Evolutionary conservation across 495 filamentous ascomycete genomes (phyloP), one percentile per base, ranked within the genome.

Genomic region (Elasticomyces elasticus): DNA sequence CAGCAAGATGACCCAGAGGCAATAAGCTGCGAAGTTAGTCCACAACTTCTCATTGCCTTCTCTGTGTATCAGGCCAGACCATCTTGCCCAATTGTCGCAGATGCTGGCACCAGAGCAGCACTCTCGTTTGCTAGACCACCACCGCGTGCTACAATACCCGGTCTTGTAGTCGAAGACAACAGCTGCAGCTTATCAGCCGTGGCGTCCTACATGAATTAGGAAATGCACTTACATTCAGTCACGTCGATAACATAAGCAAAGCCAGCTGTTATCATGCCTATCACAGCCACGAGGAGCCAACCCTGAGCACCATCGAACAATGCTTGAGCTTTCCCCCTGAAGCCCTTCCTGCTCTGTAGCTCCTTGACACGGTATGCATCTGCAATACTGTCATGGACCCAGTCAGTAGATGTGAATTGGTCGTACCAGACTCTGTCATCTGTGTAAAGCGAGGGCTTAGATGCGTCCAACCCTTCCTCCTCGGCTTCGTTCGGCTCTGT

Each of bases 351-450:
- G 56, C 76, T 80, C 41, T 88, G 79, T 25, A 97, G 76, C 44
- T 81, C 81, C 60, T 90, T 94, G 33, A 94, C 80, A 41, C 92
- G 84, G 50, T 84, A 86, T 40, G 89, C 87, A 68, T 98, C 92
- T 62, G 90, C 89, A 58, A 97, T 95, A 66, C 86, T 92, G 62
- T 98, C 92, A 64, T 94, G 89, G 7, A 98, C 92, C 92, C 91
- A 97, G 68, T 98, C 92, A 61, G 91, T 97, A 10, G 87, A 95
- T 5, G 91, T 96, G 69, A 97, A 96, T 69, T 98, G 92, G 72
- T 98, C 91, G 69, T 98, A 98, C 92, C 92, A 98, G 12, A 92
- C 86, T 17, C 92, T 80, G 47, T 98, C 89, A 63, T 98, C 88
- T 12, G 57, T 45, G 48, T 56, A 65, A 41, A 68, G 41, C 4